A percentile compares a stretch with the other conserved stretches of the same genome.
These are phyloP conservation scores for Leccinellum luteum DNA, from an alignment of 768 basidiomycete species.

Conservation along the genomic window DNA sequence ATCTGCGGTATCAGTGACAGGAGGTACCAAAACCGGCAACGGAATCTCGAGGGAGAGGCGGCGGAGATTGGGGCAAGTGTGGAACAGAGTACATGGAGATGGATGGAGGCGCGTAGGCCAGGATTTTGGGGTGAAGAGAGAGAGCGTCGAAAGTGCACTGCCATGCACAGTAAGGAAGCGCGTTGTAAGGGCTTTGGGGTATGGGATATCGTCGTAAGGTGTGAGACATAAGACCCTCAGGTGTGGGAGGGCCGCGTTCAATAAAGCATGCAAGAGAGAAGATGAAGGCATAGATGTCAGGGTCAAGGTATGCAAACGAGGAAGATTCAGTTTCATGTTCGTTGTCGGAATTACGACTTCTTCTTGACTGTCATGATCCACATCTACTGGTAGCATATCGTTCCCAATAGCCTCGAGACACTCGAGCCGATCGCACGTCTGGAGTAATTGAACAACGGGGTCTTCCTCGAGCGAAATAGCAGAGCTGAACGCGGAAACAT, in stretches of 20 bases:
- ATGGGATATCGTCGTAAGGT: constrained; percentile 68
- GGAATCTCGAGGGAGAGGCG: constrained; percentile 74
- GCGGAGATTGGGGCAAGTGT: constrained; percentile 51
- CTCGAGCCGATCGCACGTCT: constrained; percentile 54
- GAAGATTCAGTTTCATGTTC: constrained; percentile 47
- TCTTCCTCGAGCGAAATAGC: constrained; percentile 40
- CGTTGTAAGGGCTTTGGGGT: constrained; percentile 54
- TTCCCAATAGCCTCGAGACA: constrained; percentile 61
- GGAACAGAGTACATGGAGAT: constrained; percentile 48
- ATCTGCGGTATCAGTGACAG: constrained; percentile 10
- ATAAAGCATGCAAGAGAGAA: constrained; percentile 57
- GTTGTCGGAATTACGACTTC: constrained; percentile 22
- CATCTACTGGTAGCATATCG: constrained; percentile 54
- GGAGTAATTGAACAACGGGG: constrained; percentile 56
- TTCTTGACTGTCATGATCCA: constrained; percentile 32
- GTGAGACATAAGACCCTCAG: constrained; percentile 66
- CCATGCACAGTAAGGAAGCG: constrained; percentile 63
- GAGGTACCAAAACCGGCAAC: constrained; percentile 48
- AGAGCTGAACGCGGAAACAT: constrained; percentile 36
- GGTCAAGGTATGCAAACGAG: constrained; percentile 55
- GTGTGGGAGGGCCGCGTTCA: constrained; percentile 58
- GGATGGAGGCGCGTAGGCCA: constrained; percentile 62
- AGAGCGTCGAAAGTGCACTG: constrained; percentile 51
- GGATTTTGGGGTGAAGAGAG: constrained; percentile 66
- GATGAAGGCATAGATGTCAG: constrained; percentile 68